phyloP scores from a whole-genome alignment of 306 rosid genomes.

The Echinosophora koreensis region DNA sequence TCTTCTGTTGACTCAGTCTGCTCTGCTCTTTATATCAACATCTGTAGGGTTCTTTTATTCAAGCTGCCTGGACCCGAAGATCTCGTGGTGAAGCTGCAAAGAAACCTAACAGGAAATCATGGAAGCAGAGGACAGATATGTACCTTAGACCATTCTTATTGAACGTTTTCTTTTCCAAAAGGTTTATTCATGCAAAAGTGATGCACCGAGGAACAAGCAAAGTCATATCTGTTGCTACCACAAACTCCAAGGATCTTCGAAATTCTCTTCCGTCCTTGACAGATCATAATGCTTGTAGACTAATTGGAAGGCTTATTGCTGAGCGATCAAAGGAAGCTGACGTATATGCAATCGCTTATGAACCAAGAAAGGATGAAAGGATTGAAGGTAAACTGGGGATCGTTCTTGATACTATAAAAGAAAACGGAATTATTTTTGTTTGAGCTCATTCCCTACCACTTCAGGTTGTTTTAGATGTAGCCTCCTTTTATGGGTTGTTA shows the following conservation, averaged over 20 bases:
- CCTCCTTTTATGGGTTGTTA: too few relatives aligned
- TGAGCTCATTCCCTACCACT: constrained; percentile 15
- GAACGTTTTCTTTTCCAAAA: constrained; percentile 83
- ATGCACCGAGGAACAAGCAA: constrained; percentile 92
- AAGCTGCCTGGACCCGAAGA: constrained; percentile 88
- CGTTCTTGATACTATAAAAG: constrained; percentile 78
- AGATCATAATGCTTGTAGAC: constrained; percentile 72
- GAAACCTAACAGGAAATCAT: constrained; percentile 75
- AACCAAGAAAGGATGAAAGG: constrained; percentile 82
- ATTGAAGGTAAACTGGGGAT: constrained; percentile 87
- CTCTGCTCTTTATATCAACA: too few relatives aligned
- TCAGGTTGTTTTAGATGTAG: too few relatives aligned
- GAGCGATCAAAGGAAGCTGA: constrained; percentile 90
- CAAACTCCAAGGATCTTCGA: constrained; percentile 83
- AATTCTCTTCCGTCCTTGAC: constrained; percentile 70
- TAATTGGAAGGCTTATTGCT: constrained; percentile 82
- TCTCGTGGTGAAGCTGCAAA: constrained; percentile 84
- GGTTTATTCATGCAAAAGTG: constrained; percentile 84
- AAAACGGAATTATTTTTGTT: constrained; percentile 72
- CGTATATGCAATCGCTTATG: constrained; percentile 84
- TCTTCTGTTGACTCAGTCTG: too few relatives aligned
- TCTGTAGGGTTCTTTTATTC: constrained; percentile 47
- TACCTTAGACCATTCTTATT: constrained; percentile 84
- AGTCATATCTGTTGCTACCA: constrained; percentile 85
- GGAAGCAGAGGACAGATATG: constrained; percentile 92